phyloP scores from a whole-genome alignment of 2,329 filamentous ascomycete genomes.

The Basipetospora chlamydospora region DNA sequence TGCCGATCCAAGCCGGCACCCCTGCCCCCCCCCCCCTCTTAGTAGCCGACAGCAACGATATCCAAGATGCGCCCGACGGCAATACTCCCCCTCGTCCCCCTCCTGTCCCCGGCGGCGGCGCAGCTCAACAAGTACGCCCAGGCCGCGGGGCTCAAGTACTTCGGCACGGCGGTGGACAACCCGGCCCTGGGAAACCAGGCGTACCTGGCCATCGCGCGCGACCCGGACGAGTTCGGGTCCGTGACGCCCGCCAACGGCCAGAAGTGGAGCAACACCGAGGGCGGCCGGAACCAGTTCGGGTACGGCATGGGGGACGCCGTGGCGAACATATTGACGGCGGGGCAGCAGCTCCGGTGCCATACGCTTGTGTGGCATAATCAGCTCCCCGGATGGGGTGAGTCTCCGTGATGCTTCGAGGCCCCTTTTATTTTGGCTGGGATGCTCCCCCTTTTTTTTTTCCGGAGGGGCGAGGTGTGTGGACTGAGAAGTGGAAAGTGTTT shows the following conservation, averaged over 20 bases:
- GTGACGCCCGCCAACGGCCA: conserved; percentile 50
- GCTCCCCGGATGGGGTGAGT: conserved; percentile 14
- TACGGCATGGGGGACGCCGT: conserved; percentile 42
- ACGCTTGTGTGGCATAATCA: conserved; percentile 33
- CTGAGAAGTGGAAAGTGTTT: not conserved
- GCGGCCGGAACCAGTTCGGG: conserved; percentile 38
- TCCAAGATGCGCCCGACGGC: not conserved
- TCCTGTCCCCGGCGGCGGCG: conserved; percentile 5
- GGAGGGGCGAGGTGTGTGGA: not conserved
- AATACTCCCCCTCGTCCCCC: not conserved
- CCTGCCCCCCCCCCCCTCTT: not conserved
- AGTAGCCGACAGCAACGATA: too few relatives aligned
- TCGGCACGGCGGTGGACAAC: conserved; percentile 51
- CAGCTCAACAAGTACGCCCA: conserved; percentile 37
- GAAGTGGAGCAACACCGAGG: conserved; percentile 51
- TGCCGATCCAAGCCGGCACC: too few relatives aligned
- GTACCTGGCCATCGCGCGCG: conserved; percentile 40
- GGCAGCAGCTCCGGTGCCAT: conserved; percentile 46
- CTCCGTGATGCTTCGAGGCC: too few relatives aligned
- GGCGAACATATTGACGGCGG: conserved; percentile 30
- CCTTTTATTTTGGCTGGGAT: too few relatives aligned
- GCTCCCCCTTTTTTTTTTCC: not conserved
- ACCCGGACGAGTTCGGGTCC: conserved; percentile 46
- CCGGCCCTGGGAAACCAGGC: conserved; percentile 33
- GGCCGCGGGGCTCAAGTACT: conserved; percentile 43